Evolutionary conservation across 192 early-diverging fungal species (phyloP).

Genomic region (Backusella liffmaniae): DNA sequence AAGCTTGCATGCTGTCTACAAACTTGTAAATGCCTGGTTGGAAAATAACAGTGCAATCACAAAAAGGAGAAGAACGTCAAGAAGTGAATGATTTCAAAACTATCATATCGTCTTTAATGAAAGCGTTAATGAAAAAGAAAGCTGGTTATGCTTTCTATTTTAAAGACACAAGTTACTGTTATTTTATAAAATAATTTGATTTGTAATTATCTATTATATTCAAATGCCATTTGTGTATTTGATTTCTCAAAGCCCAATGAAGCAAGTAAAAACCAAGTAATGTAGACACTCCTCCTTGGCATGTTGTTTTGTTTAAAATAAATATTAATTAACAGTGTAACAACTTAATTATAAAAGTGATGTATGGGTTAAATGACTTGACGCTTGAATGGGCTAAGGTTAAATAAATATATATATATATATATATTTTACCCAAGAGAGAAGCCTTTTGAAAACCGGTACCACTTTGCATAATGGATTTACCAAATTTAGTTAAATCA

Average conservation of each 20-base stretch:
- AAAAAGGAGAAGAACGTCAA: not conserved
- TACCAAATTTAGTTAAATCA: not conserved
- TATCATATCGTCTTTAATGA: no score
- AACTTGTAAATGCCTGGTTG: not conserved
- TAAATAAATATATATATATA: no score
- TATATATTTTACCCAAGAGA: not conserved
- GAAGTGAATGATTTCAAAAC: no score
- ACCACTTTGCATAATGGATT: not conserved
- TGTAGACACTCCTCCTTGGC: no score
- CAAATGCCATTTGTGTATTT: not conserved
- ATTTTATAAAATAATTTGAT: not conserved
- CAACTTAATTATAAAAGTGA: no score
- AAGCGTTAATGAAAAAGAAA: no score
- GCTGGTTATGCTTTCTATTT: no score
- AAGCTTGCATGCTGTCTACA: not conserved
- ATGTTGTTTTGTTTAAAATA: no score
- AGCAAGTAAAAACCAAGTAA: no score
- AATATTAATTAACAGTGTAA: no score
- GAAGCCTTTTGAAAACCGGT: not conserved
- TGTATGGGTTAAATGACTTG: no score
- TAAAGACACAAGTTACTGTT: not conserved
- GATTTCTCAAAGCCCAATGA: not conserved
- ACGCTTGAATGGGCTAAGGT: not conserved
- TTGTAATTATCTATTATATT: not conserved
- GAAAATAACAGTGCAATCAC: not conserved